Evolutionary conservation across 2,329 filamentous ascomycete species (phyloP).

Genomic region (Blastomyces silverae): DNA sequence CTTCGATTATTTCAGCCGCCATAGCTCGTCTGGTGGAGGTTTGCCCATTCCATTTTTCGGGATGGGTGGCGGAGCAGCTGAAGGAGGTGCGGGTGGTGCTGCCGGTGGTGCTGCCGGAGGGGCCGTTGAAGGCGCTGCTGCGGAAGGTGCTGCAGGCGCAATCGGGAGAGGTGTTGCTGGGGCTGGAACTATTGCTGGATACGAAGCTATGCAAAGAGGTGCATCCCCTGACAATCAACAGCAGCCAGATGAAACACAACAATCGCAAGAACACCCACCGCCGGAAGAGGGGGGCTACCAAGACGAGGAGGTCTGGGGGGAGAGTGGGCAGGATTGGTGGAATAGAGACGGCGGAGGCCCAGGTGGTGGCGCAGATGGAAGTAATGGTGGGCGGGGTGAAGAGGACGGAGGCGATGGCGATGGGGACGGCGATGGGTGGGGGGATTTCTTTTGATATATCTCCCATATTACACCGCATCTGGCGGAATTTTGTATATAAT

Average conservation of each 20-base stretch:
- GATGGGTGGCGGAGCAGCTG: constrained; percentile 36
- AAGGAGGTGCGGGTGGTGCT: constrained; percentile 31
- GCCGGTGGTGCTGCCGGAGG: constrained; percentile 26
- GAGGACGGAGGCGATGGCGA: constrained; percentile 27
- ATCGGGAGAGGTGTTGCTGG: constrained; percentile 45
- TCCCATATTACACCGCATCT: background rate
- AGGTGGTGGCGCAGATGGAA: constrained; percentile 24
- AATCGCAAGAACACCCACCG: constrained; percentile 1
- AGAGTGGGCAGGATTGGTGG: constrained; percentile 20
- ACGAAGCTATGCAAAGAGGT: constrained; percentile 56
- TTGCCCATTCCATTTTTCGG: constrained; percentile 49
- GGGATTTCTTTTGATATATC: constrained; percentile 4
- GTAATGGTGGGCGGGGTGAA: constrained; percentile 25
- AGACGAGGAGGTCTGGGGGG: constrained; percentile 32
- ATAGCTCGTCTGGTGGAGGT: constrained; percentile 45
- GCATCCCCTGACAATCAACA: background rate
- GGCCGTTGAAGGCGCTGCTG: constrained; percentile 26
- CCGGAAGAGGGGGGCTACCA: constrained; percentile 19
- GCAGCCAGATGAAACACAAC: constrained; percentile 16
- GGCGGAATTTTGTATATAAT: background rate
- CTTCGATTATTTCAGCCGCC: constrained; percentile 61
- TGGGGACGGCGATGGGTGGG: constrained; percentile 18
- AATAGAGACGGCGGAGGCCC: constrained; percentile 29
- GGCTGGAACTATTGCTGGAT: constrained; percentile 56
- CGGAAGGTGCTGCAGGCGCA: constrained; percentile 38